phyloP scores from a whole-genome alignment of 2,329 filamentous ascomycete genomes.

The Colletotrichum trifolii region DNA sequence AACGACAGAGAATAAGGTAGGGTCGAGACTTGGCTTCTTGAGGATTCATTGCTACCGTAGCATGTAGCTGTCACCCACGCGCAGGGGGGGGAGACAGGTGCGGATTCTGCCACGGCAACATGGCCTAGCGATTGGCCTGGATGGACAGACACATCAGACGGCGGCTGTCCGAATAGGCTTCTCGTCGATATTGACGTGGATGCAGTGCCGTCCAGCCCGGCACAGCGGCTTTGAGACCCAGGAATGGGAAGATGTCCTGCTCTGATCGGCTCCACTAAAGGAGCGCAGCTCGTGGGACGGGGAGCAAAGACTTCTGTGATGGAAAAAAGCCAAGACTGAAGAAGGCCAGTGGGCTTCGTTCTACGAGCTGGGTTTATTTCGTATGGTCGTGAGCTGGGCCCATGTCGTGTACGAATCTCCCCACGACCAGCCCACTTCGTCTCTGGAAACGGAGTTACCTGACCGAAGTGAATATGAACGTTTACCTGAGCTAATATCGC shows the following conservation, averaged over 20 bases:
- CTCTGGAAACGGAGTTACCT: not conserved
- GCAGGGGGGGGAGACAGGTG: not conserved
- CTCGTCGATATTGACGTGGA: constrained; percentile 15
- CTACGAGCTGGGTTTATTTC: not conserved
- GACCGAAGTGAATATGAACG: too few relatives aligned
- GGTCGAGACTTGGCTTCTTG: not conserved
- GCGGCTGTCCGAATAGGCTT: constrained; percentile 29
- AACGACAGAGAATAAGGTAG: too few relatives aligned
- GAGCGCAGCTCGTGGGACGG: constrained; percentile 28
- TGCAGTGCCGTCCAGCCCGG: constrained; percentile 22
- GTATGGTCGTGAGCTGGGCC: constrained; percentile 10
- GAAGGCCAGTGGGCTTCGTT: constrained; percentile 21
- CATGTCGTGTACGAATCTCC: constrained; percentile 22
- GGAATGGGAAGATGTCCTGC: constrained; percentile 5
- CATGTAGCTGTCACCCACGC: too few relatives aligned
- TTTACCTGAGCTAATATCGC: too few relatives aligned
- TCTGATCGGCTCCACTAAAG: constrained; percentile 13
- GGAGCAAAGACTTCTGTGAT: constrained; percentile 14
- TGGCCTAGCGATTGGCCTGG: not conserved
- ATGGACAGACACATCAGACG: not conserved
- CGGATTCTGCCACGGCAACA: not conserved
- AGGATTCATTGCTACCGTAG: too few relatives aligned
- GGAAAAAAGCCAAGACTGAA: not conserved
- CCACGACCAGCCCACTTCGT: constrained; percentile 25
- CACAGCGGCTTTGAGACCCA: constrained; percentile 27